Conservation (phyloP, 768 basidiomycete genomes). For the Amanita muscaria region DNA sequence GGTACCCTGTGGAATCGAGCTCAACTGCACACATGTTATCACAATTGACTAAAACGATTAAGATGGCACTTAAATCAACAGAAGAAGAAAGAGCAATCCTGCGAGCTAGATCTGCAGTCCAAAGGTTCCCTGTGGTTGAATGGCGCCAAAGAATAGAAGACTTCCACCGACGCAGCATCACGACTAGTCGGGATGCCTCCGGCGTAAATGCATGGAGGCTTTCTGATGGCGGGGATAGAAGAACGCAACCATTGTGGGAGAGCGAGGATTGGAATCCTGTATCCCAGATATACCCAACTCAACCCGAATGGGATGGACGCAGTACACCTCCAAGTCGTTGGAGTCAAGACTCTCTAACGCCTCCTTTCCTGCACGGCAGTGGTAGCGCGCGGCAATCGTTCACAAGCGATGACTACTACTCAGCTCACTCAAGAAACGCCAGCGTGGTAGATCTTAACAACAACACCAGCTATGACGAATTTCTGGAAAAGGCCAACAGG, state of each 20-base stretch:
- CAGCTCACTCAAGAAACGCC: slow-evolving; percentile 22
- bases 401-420: slow-evolving; percentile 53
- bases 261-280: slow-evolving; percentile 78
- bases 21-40: slow-evolving; percentile 93
- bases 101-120: slow-evolving; percentile 87
- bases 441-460: slow-evolving; percentile 20
- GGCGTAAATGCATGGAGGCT: slow-evolving; percentile 71
- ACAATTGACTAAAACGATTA: slow-evolving; percentile 90
- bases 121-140: slow-evolving; percentile 96
- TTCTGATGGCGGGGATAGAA: slow-evolving; percentile 52
- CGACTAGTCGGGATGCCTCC: slow-evolving; percentile 57
- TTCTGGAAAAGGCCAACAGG: slow-evolving; percentile 78
- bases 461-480: slow-evolving; percentile 58
- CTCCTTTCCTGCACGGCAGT: slow-evolving; percentile 25
- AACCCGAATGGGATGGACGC: slow-evolving; percentile 71
- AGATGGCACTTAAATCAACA: slow-evolving; percentile 84
- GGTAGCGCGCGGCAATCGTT: slow-evolving; percentile 32
- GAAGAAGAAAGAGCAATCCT: slow-evolving; percentile 88
- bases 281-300: slow-evolving; percentile 50
- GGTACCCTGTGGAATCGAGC: slow-evolving; percentile 95
- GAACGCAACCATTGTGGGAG: slow-evolving; percentile 45
- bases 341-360: slow-evolving; percentile 50
- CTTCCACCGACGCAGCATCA: slow-evolving; percentile 83
- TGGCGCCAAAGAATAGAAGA: slow-evolving; percentile 96
- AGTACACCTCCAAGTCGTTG: slow-evolving; percentile 58